Percentiles rank a stretch among this genome's conserved stretches.
Conservation (phyloP, 108 stramenopile species). For the Skeletonema potamos region DNA sequence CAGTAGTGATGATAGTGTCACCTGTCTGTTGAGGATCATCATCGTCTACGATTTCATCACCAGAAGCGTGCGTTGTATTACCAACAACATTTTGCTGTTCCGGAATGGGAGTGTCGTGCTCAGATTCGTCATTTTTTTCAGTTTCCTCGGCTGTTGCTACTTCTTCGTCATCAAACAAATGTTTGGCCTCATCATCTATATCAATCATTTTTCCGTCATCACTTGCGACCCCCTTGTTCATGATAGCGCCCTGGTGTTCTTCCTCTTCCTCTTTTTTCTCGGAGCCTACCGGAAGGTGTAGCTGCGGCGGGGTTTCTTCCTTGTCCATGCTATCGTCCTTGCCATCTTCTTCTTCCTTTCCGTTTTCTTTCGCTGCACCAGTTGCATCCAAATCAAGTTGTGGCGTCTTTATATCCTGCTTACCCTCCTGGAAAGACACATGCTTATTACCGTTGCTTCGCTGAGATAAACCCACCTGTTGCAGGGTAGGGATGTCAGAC, state of each 20-base stretch:
- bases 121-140: background rate
- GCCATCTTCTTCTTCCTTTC: background rate
- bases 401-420: background rate
- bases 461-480: background rate
- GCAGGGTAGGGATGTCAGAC: background rate
- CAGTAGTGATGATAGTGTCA: constrained; percentile 9
- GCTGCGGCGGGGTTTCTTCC: background rate
- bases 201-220: background rate
- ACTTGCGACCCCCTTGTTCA: background rate
- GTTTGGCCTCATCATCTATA: background rate
- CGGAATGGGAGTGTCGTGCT: background rate
- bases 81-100: background rate
- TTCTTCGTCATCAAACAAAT: background rate
- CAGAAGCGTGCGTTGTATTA: background rate
- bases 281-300: too few species aligned
- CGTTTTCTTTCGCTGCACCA: background rate
- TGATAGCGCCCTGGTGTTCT: background rate
- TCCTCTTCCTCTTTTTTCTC: background rate
- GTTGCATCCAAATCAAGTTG: background rate
- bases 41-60: background rate
- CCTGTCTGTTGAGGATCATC: background rate
- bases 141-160: background rate
- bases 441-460: background rate
- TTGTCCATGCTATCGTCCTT: background rate
- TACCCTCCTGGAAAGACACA: background rate